Evolutionary conservation across 1,139 yeast genomes (phyloP).

Genomic region (Blastobotrys raffinosifermentans): DNA sequence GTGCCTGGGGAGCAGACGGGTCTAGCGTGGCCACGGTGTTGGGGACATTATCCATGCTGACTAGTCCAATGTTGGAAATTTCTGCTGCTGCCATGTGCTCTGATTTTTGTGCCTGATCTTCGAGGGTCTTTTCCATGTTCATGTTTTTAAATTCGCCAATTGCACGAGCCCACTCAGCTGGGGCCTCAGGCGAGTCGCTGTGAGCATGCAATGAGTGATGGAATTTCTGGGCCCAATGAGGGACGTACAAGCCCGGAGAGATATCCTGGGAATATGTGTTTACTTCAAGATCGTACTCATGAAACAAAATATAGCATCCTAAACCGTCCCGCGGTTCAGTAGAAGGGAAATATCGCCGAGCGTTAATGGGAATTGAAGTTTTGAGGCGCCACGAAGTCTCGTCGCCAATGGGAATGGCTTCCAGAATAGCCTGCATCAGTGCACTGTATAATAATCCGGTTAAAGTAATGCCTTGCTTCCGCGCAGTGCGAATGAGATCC

Average conservation of each 20-base stretch:
- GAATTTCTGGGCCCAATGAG: conserved; percentile 13
- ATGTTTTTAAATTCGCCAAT: conserved; percentile 3
- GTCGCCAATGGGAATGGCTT: too few species aligned
- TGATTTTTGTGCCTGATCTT: neutral
- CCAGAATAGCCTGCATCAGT: conserved; percentile 12
- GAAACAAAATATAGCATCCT: too few species aligned
- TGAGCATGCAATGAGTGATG: conserved; percentile 3
- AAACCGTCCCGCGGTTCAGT: too few species aligned
- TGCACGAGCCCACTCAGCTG: conserved; percentile 1
- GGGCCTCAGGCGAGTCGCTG: conserved; percentile 2
- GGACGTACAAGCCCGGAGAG: conserved; percentile 6
- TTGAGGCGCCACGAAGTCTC: too few species aligned
- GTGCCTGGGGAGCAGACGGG: neutral
- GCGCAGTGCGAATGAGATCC: conserved; percentile 6
- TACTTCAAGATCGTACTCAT: too few species aligned
- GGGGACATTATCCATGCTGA: conserved; percentile 1
- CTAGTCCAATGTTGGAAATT: conserved; percentile 12
- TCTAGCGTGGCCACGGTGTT: neutral
- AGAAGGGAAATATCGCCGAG: too few species aligned
- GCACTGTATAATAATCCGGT: conserved; percentile 14
- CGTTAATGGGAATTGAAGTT: too few species aligned
- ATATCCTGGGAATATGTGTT: too few species aligned
- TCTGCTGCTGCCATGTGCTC: conserved; percentile 7
- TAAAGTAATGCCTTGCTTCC: conserved; percentile 12
- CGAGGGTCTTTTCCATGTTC: conserved; percentile 3